These are phyloP conservation scores for Angomonas ambiguus DNA, from an alignment of 208 protist species.

Conservation along the genomic window DNA sequence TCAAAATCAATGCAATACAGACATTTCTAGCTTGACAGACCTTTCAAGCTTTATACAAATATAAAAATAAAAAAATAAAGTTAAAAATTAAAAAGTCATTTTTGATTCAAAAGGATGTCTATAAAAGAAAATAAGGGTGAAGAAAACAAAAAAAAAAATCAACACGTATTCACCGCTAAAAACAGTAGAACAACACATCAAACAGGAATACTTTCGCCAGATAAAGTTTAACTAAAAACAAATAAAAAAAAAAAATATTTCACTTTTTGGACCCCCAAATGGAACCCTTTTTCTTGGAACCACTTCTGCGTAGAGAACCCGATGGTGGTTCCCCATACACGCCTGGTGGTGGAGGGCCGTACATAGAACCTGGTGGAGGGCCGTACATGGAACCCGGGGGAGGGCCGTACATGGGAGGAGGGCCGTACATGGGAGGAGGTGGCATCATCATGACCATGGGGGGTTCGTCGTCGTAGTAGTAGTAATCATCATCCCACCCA, in stretches of 20 bases:
- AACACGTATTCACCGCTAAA: slow-evolving; percentile 3
- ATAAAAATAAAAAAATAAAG: not conserved
- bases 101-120: no score
- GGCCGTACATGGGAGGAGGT: not conserved
- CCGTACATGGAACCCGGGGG: not conserved
- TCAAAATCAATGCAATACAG: not conserved
- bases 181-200: not conserved
- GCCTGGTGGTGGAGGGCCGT: no score
- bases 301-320: not conserved
- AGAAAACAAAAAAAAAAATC: slow-evolving; percentile 4
- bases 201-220: not conserved
- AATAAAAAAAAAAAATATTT: not conserved
- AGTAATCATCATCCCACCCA: no score
- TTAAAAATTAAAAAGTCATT: slow-evolving; percentile 6
- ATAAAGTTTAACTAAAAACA: not conserved
- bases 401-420: not conserved
- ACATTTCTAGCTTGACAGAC: no score
- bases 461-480: not conserved
- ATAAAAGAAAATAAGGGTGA: slow-evolving; percentile 13
- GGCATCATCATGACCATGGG: not conserved
- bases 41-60: no score
- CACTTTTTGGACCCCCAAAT: not conserved
- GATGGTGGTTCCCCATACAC: not conserved
- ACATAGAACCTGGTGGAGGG: not conserved
- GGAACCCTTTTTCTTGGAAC: not conserved